Evolutionary conservation across 306 rosid genomes (phyloP), one percentile per base, ranked within the genome.

Genomic region (Cyclanthera cordifolia): DNA sequence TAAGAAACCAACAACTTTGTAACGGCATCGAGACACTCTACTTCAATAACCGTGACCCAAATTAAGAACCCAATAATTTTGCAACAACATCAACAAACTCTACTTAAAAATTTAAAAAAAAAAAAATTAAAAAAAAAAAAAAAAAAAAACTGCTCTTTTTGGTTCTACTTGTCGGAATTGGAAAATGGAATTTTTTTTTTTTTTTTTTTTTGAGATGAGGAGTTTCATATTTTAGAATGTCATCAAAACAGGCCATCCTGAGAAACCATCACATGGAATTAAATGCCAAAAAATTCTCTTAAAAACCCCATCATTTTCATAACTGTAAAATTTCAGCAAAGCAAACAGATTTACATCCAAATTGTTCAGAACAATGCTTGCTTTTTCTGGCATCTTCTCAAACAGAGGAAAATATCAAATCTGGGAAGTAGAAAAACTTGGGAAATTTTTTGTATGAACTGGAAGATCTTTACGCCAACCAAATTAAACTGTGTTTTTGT

Each of bases 351-450:
- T 37, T 34, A 61, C 68, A 58, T 0, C 34, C 24, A 59, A n/a
- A 32, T 59, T 11, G 68, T 15, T 39, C n/a, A 34, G 49, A 61
- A 61, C 50, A 34, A 61, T 55, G 32, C 59, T 61, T 61, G 68
- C 68, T 59, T n/a, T 16, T 58, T 32, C 47, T 58, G 66, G 47
- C 47, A 58, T 30, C 23, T 58, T 28, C 65, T 58, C 14, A 58
- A 7, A 56, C 23, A 32, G 66, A 24, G 47, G 25, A 4, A n/a
- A n/a, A 32, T 32, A 32, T 32, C 37, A 24, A 59, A 59, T 34
- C n/a, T 30, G 47, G 67, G 46, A 39, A 56, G 20, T 56, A 14
- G 41, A 56, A 56, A 56, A 56, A 51, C 55, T 51, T 51, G 1
- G 13, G 34, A 24, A 23, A 54, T 2, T 1, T 54, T 32, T 32